A percentile compares a stretch with the other conserved stretches of the same genome.
phyloP scores from a whole-genome alignment of 2,329 filamentous ascomycete genomes.

The Fusarium stilboides region DNA sequence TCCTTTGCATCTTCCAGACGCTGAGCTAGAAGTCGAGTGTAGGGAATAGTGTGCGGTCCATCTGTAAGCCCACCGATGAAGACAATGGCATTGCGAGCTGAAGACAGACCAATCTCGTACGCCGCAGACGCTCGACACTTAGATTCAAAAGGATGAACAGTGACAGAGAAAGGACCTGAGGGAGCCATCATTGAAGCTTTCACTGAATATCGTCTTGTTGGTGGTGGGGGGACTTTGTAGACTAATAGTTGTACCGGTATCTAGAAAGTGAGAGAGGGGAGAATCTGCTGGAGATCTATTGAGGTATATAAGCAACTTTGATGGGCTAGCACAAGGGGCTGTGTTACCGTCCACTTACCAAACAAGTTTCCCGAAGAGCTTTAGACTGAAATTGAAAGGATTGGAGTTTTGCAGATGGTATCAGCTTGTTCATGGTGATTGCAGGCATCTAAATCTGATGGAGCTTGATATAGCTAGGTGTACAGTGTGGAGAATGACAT shows the following conservation, averaged over 20 bases:
- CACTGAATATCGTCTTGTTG: background rate
- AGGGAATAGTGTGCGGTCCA: conserved; percentile 76
- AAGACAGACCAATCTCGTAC: conserved; percentile 62
- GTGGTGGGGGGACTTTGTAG: conserved; percentile 4
- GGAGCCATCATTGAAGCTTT: conserved; percentile 45
- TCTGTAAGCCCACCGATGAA: conserved; percentile 81
- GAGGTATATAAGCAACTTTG: conserved; percentile 29
- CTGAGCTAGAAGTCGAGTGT: conserved; percentile 64
- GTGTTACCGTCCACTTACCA: conserved; percentile 7
- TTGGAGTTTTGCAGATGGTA: background rate
- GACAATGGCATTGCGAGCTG: conserved; percentile 71
- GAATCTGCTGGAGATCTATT: conserved; percentile 5
- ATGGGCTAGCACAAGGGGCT: background rate
- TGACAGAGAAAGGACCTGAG: conserved; percentile 58
- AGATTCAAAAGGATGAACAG: conserved; percentile 63
- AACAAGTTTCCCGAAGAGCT: background rate
- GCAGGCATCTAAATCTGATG: conserved; percentile 3
- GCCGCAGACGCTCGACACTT: conserved; percentile 59
- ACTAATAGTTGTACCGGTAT: conserved; percentile 10
- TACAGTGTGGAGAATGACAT: conserved; percentile 34
- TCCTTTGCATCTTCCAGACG: conserved; percentile 57
- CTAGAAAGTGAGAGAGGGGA: conserved; percentile 1
- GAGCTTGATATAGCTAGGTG: conserved; percentile 4
- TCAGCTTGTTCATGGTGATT: conserved; percentile 7
- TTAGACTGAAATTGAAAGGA: background rate